These are phyloP conservation scores for Tanacetum coccineum DNA, from an alignment of 129 eudicot species.

Conservation along the genomic window DNA sequence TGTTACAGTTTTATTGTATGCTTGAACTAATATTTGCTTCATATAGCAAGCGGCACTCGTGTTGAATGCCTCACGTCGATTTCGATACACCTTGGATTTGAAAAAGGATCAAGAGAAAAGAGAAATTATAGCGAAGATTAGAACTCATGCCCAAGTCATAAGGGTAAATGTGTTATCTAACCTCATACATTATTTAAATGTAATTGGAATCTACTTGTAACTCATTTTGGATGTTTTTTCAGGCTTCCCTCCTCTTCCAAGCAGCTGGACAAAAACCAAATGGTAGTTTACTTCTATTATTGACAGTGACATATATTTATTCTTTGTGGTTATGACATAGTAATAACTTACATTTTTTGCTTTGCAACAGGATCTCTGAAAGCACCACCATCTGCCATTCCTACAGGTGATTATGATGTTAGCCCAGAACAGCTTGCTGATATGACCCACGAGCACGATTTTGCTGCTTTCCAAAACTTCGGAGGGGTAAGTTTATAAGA, in stretches of 20 bases:
- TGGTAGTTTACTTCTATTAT: constrained; percentile 38
- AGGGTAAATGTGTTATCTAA: constrained; percentile 42
- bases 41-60: constrained; percentile 95
- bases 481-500: constrained; percentile 64
- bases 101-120: constrained; percentile 88
- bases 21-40: constrained; percentile 12
- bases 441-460: constrained; percentile 68
- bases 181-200: constrained; percentile 16
- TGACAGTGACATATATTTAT: no score
- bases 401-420: constrained; percentile 52
- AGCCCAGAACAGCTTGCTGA: constrained; percentile 58
- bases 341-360: no score
- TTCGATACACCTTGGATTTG: constrained; percentile 92
- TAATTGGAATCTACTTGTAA: constrained; percentile 11
- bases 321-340: no score
- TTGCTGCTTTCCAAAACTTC: constrained; percentile 51
- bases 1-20: constrained; percentile 7
- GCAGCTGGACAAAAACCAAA: constrained; percentile 40
- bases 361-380: no score
- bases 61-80: constrained; percentile 90
- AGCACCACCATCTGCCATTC: constrained; percentile 38
- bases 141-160: constrained; percentile 86
- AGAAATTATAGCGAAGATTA: constrained; percentile 64
- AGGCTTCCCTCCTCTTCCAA: constrained; percentile 85
- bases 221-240: constrained; percentile 20